Evolutionary conservation across 805 yeast genomes (phyloP).

Genomic region (Cyberlindnera samutprakarnensis): DNA sequence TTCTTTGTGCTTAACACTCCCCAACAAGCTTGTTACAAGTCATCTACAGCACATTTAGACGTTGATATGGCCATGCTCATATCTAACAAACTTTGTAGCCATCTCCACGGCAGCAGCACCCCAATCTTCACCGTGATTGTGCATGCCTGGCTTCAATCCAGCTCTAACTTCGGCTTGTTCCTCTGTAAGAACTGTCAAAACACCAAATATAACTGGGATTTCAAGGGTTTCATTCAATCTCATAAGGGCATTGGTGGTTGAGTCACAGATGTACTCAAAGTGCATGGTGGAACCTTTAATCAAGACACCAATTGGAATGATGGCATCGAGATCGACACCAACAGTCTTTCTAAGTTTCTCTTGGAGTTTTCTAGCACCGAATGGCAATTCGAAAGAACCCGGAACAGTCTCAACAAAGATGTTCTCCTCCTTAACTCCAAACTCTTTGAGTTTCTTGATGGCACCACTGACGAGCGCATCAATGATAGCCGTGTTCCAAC

Average conservation of each 20-base stretch:
- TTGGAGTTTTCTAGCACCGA: constrained; percentile 51
- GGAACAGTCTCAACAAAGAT: constrained; percentile 84
- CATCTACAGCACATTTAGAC: no score
- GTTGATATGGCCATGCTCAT: no score
- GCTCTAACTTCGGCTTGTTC: constrained; percentile 93
- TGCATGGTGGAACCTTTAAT: constrained; percentile 98
- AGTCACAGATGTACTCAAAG: constrained; percentile 92
- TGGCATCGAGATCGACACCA: constrained; percentile 61
- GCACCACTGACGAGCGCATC: constrained; percentile 79
- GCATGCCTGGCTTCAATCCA: constrained; percentile 74
- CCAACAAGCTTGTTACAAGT: no score
- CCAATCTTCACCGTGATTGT: constrained; percentile 98
- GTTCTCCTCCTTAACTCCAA: constrained; percentile 72
- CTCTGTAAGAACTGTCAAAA: constrained; percentile 87
- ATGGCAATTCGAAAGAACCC: constrained; percentile 92
- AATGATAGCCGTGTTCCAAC: constrained; percentile 84
- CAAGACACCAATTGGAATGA: constrained; percentile 88
- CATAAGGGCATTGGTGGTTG: constrained; percentile 84
- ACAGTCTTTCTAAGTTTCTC: constrained; percentile 32
- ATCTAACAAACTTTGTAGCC: constrained; percentile 41
- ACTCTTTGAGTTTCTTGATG: constrained; percentile 42
- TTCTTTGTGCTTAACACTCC: no score
- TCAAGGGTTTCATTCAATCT: constrained; percentile 58
- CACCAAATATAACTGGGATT: constrained; percentile 87
- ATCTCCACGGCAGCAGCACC: constrained; percentile 98